Percentiles rank a stretch among this genome's conserved stretches.
phyloP scores from a whole-genome alignment of 2,329 filamentous ascomycete genomes.

The Hysterium pulicare region DNA sequence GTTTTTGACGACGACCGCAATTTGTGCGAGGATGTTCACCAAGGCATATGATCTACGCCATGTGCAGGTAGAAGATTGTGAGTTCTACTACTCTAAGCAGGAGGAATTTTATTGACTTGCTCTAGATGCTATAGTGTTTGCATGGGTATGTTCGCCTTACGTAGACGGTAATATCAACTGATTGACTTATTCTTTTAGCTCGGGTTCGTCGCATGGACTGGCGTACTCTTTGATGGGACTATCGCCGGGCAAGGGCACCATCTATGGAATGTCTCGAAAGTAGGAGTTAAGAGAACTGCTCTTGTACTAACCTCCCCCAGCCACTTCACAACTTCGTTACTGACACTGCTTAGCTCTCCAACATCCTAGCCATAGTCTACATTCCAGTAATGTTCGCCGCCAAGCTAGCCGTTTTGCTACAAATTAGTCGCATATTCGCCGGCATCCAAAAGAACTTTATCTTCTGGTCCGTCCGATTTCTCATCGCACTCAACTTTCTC shows the following conservation, averaged over 20 bases:
- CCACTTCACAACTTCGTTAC: neutral
- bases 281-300: neutral
- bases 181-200: neutral
- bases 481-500: slow-evolving; percentile 16
- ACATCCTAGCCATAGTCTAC: slow-evolving; percentile 16
- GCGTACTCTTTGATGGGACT: slow-evolving; percentile 7
- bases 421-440: slow-evolving; percentile 16
- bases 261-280: slow-evolving; percentile 1
- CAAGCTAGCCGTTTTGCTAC: slow-evolving; percentile 18
- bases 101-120: neutral
- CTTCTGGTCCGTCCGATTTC: slow-evolving; percentile 15
- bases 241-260: slow-evolving; percentile 3
- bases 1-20: slow-evolving; percentile 9
- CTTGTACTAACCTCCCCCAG: neutral
- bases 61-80: slow-evolving; percentile 12
- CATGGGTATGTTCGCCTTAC: slow-evolving; percentile 1
- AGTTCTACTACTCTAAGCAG: neutral
- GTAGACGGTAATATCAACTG: neutral
- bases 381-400: slow-evolving; percentile 13
- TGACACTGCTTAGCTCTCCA: slow-evolving; percentile 3
- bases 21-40: slow-evolving; percentile 8
- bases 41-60: slow-evolving; percentile 7
- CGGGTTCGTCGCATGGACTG: slow-evolving; percentile 6
- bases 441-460: slow-evolving; percentile 6
- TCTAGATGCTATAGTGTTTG: slow-evolving; percentile 7